A percentile compares a stretch with the other conserved stretches of the same genome.
Conservation (phyloP, 164 flowering plant species). For the Cinnamomum chago region DNA sequence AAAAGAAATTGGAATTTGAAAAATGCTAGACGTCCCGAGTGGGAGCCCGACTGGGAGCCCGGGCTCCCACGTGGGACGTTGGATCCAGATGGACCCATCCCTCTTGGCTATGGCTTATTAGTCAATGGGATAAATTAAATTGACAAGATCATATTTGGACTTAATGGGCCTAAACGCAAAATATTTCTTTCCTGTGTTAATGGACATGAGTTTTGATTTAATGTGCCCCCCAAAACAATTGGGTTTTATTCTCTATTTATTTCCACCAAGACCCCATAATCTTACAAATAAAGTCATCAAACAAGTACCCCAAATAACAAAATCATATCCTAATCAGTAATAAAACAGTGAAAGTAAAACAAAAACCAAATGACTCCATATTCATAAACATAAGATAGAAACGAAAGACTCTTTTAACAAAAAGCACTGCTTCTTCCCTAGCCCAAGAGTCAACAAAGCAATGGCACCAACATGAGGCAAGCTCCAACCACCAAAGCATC, state of each 20-base stretch:
- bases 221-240: too few relatives aligned
- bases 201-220: too few relatives aligned
- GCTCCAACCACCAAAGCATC: constrained; percentile 21
- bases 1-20: too few relatives aligned
- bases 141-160: too few relatives aligned
- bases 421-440: constrained; percentile 61
- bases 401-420: not conserved
- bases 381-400: not conserved
- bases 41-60: too few relatives aligned
- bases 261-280: not conserved
- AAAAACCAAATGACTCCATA: not conserved
- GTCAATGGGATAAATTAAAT: too few relatives aligned
- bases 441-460: constrained; percentile 29
- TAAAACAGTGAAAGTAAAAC: not conserved
- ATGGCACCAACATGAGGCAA: constrained; percentile 22
- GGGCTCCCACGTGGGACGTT: too few relatives aligned
- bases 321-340: not conserved
- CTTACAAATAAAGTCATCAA: not conserved
- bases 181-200: too few relatives aligned
- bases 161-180: too few relatives aligned
- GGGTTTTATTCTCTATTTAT: not conserved
- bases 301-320: not conserved
- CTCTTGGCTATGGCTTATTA: too few relatives aligned
- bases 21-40: too few relatives aligned
- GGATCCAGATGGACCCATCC: too few relatives aligned